Base-by-base conservation (phyloP, 352 stramenopile species). In the Phytophthora pistaciae region DNA sequence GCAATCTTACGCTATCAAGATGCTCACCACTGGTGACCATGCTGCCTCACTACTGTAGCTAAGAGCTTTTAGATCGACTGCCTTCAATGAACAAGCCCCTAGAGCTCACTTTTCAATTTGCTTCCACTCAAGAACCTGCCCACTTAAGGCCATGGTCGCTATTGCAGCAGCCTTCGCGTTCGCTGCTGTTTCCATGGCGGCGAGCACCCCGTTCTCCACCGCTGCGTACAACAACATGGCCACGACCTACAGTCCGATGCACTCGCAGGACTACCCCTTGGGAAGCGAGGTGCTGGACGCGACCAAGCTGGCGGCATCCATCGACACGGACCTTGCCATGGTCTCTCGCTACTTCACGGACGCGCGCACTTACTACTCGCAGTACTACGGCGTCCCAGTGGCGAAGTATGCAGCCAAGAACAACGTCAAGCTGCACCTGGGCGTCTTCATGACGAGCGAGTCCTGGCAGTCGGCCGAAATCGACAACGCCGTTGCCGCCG, bases 281-380 rank as follows among this genome's bases (percentile, higher is more conserved):
- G 75, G 52, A 14, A 70, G 63, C 21, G 64, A 75, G 29, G 56
- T 63, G 27, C 44, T 60, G 36, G 46, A 75, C 31, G 54, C 60
- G 50, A 64, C 68, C 29, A 68, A 74, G 27, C 63, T 84, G 27
- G 55, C 56, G 14, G 60, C 59, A 33, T 66, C 71, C 4, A 76
- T 88, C 25, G 79, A 88, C 40, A 56, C 72, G 7, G 82, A 92
- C 64, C 80, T 91, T 33, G 46, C 40, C 8, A 70, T 84, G 38
- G 80, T 90, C 44, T 72, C 66, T 27, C 31, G 82, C 59, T 72
- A 84, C 64, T 84, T 85, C 63, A 82, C 76, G 10, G 42, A 49
- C 60, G 78, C 82, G 33, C 84, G 80, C 58, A 90, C 82, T n/a
- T 91, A 83, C 73, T 82, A 90, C 65, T 77, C 84, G 50, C 74